A percentile compares a stretch with the other conserved stretches of the same genome.
Evolutionary conservation across 1,284 basidiomycete genomes (phyloP).

Genomic region (Cystobasidium slooffiae): DNA sequence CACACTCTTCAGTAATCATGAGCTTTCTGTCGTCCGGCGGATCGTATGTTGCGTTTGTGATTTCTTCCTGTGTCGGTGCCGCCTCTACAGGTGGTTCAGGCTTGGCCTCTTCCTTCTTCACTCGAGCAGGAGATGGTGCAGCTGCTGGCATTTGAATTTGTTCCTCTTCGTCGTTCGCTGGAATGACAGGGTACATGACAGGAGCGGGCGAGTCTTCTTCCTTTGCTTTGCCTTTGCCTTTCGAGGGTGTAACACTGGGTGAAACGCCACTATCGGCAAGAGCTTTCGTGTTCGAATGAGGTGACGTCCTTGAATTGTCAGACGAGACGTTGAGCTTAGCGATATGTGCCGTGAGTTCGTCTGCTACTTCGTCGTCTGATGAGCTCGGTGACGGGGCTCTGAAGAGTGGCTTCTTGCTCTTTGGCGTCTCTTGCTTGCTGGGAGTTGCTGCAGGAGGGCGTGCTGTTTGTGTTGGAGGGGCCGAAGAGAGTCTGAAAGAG

Average conservation of each 20-base stretch:
- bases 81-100: conserved; percentile 5
- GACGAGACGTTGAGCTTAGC: conserved; percentile 47
- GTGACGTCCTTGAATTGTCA: neutral
- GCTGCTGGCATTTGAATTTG: conserved; percentile 9
- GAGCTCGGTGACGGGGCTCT: conserved; percentile 35
- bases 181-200: conserved; percentile 25
- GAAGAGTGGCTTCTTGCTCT: conserved; percentile 43
- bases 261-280: neutral
- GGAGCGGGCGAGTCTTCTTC: conserved; percentile 21
- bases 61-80: conserved; percentile 34
- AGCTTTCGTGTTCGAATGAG: conserved; percentile 7
- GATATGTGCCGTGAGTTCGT: conserved; percentile 43
- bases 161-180: neutral
- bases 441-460: conserved; percentile 20
- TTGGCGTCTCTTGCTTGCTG: conserved; percentile 10
- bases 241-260: neutral
- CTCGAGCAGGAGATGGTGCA: neutral
- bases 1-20: conserved; percentile 56
- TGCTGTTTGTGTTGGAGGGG: conserved; percentile 9
- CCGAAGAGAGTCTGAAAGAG: neutral
- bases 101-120: conserved; percentile 13
- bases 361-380: conserved; percentile 42
- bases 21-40: conserved; percentile 44
- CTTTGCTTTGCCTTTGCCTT: conserved; percentile 36
- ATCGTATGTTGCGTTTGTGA: conserved; percentile 30